Conservation (phyloP, 2,329 filamentous ascomycete genomes). For the Dendrostoma leiphaemia region DNA sequence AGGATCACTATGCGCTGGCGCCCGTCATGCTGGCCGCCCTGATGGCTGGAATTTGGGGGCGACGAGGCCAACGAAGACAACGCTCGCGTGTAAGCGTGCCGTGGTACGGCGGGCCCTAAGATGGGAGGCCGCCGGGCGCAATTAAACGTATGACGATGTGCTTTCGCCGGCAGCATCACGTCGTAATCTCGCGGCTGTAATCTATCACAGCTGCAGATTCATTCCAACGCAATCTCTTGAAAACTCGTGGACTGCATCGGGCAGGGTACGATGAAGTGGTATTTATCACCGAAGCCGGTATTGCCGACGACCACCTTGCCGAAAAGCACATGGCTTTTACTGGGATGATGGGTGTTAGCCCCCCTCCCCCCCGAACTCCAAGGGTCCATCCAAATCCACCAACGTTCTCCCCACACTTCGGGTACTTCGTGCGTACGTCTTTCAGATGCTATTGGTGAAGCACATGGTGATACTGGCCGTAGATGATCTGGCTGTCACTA, state of each 20-base stretch:
- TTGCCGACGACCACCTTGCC: slow-evolving; percentile 14
- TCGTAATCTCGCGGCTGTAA: slow-evolving; percentile 11
- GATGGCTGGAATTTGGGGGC: not conserved
- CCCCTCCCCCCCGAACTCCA: slow-evolving; percentile 1
- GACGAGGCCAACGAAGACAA: not conserved
- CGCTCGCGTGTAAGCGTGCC: too few species aligned
- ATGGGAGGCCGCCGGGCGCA: slow-evolving; percentile 7
- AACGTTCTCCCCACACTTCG: slow-evolving; percentile 5
- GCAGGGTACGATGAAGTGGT: slow-evolving; percentile 4
- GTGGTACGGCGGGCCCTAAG: not conserved
- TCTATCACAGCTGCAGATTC: slow-evolving; percentile 7
- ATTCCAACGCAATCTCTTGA: slow-evolving; percentile 5
- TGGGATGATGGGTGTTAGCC: slow-evolving; percentile 7
- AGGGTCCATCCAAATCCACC: slow-evolving; percentile 6
- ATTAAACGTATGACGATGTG: slow-evolving; percentile 14
- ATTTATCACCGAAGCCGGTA: slow-evolving; percentile 14
- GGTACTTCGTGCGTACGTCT: not conserved
- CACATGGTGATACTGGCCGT: not conserved
- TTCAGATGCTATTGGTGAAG: not conserved
- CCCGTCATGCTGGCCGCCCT: not conserved
- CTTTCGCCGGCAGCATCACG: slow-evolving; percentile 1
- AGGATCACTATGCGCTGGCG: not conserved
- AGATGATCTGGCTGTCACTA: too few species aligned
- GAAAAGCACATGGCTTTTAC: slow-evolving; percentile 16
- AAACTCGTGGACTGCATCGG: slow-evolving; percentile 9